Base-by-base conservation (phyloP, 2,329 filamentous ascomycete species). In the Sclerotinia minor region DNA sequence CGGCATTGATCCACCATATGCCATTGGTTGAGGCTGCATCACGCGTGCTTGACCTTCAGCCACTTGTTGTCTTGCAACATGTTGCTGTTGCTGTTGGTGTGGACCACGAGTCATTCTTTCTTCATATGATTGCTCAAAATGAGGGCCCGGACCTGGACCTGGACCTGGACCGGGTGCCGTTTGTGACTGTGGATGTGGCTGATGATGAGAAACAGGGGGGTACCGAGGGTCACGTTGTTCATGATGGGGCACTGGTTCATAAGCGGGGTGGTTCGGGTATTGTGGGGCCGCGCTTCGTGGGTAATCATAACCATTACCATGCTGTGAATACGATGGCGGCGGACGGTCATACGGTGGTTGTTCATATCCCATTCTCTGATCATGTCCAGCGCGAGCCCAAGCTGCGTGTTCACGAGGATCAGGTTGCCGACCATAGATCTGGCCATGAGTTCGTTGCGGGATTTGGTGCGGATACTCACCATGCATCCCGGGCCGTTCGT, bases 1-100 rank as follows among this genome's bases (percentile, higher is more conserved):
- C 13, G 78, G 65, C 75, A 77, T 58, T 79, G 81, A 49, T 79
- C 78, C n/a, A 77, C 76, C 64, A 69, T 77, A 73, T 60, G 73
- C 67, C 60, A 70, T 72, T 64, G 72, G 76, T 64, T 74, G 76
- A 77, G 32, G 29, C 35, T 64, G 60, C 58, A 74, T 73, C 24
- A 76, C 75, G 24, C 76, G 77, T 50, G 78, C 77, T 49, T 78
- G 76, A 7, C 77, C 77, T 7, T 78, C 76, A 6, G 77, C 75
- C 35, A 77, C 77, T 44, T 76, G 72, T 50, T 77, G 77, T 47
- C 77, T 66, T 29, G 44, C 64, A 13, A 32, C 41, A 79, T 78
- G 76, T 11, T 77, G 76, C n/a, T 76, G 77, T 47, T 78, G 77
- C 4, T 78, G 76, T 17, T 77, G 76, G 32, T 78, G 77, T 35